Base-by-base conservation (phyloP, 1,284 basidiomycete species). In the Agaricales sp. region DNA sequence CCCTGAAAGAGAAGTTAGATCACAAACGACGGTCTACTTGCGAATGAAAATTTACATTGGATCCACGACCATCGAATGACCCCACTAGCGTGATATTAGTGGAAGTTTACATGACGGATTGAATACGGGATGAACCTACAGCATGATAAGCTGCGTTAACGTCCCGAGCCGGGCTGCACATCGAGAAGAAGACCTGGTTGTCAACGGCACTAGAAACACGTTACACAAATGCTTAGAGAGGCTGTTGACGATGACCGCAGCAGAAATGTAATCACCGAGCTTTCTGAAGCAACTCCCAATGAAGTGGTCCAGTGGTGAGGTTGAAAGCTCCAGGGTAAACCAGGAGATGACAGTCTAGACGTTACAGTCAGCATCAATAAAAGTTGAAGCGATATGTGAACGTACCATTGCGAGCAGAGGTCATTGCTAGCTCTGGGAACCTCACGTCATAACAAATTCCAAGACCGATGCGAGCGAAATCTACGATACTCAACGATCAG, bases 151-250 rank as follows among this genome's bases (percentile, higher is more conserved):
- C 75, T 23, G 90, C 86, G 13, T 72, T 78, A 51, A 86, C 64
- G 56, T 96, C 88, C 30, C 95, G 78, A 1, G 96, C 93, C 24
- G 94, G 93, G 54, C 93, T 97, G 65, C 93, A 97, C 86, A 94
- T 95, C 2, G 89, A 78, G 54, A 96, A 82, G 67, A 82, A 99
- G 18, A 98, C 80, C 67, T 99, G 95, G 61, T 99, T 97, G 63
- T 99, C 95, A 23, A 93, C 80, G 6, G 95, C 95, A 50, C 93
- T 92, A 58, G 6, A 50, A 19, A 19, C 2, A 49, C 35, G 35
- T 51, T 4, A 16, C 23, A 21, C 8, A 45, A 45, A 16, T 6
- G 4, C 12, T 21, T 4, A 45, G 20, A 45, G 18, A 16, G 41
- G 38, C 16, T 16, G 39, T 49, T 18, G 45, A 11, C 22, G 11